A percentile compares a stretch with the other conserved stretches of the same genome.
Evolutionary conservation across 2,329 filamentous ascomycete species (phyloP).

Genomic region (Blastomyces percursus): DNA sequence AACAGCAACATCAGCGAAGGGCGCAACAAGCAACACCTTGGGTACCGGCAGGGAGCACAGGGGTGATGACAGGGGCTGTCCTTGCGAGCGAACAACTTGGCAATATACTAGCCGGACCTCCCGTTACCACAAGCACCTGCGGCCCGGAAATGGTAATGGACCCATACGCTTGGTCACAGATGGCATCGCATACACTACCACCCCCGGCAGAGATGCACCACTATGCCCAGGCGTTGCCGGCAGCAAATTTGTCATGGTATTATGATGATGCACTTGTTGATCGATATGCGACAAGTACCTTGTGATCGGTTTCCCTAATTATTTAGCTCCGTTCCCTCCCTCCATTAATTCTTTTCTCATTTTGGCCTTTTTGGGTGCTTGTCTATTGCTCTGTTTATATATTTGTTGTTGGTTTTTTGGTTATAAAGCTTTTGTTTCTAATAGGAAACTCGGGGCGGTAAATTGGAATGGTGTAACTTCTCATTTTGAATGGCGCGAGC

Average conservation of each 20-base stretch:
- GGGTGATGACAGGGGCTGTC: background rate
- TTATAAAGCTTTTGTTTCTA: background rate
- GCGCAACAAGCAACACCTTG: background rate
- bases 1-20: background rate
- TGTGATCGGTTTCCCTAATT: background rate
- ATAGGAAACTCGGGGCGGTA: background rate
- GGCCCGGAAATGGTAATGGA: background rate
- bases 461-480: background rate
- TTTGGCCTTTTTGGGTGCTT: background rate
- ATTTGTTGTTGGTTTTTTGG: background rate
- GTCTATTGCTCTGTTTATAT: background rate
- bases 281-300: conserved; percentile 1
- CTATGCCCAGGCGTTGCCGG: background rate
- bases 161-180: conserved; percentile 1
- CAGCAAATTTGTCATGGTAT: background rate
- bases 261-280: conserved; percentile 3
- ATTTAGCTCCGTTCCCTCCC: too few species aligned
- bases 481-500: background rate
- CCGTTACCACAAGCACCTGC: background rate
- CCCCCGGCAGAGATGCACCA: background rate
- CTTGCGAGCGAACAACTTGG: background rate
- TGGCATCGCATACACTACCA: background rate
- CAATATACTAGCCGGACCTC: background rate
- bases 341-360: background rate
- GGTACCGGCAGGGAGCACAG: background rate